Base-by-base conservation (phyloP, 1,284 basidiomycete species). In the Volvariella surrecta region DNA sequence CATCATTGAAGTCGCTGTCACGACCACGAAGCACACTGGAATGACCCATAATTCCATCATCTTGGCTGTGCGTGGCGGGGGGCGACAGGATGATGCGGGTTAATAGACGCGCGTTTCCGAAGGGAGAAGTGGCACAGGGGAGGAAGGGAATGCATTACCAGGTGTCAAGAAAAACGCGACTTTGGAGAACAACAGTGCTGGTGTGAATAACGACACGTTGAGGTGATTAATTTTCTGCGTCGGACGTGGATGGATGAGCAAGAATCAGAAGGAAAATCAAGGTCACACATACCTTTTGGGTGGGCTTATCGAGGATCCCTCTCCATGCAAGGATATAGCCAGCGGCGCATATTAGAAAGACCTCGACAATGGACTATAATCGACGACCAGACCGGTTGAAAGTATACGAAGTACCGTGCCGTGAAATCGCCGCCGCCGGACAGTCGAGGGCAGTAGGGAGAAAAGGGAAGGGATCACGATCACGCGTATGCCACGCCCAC, bases 161-260 rank as follows among this genome's bases (percentile, higher is more conserved):
- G 83, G 83, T 0, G 81, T 76, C 18, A 86, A 62, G 60, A 79
- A 84, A 61, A 89, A 88, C 0, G 91, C 86, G 17, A 95, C 92
- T 68, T 96, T 97, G 30, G 89, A 91, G 64, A 96, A 96, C 19
- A 96, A 71, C 15, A 97, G 76, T 0, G 88, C 86, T 0, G 93
- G 93, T 0, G 93, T 97, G 65, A 96, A 94, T 30, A 96, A 74
- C 0, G 87, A 88, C 19, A 96, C 77, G 58, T 92, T 91, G 43
- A 91, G 66, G 28, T 74, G 69, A 53, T 89, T 89, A 17, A 89
- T 63, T 75, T 82, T 76, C 83, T 89, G 31, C n/a, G 42, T 32
- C 24, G 24, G 46, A 49, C 24, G 20, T 40, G 24, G 46, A n/a
- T 47, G 24, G 35, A 34, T 44, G 18, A 15, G 34, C 24, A 28